A percentile compares a stretch with the other conserved stretches of the same genome.
These are phyloP conservation scores for Pseudoturritis turrita DNA, from an alignment of 345 rosid genomes.

Conservation along the genomic window DNA sequence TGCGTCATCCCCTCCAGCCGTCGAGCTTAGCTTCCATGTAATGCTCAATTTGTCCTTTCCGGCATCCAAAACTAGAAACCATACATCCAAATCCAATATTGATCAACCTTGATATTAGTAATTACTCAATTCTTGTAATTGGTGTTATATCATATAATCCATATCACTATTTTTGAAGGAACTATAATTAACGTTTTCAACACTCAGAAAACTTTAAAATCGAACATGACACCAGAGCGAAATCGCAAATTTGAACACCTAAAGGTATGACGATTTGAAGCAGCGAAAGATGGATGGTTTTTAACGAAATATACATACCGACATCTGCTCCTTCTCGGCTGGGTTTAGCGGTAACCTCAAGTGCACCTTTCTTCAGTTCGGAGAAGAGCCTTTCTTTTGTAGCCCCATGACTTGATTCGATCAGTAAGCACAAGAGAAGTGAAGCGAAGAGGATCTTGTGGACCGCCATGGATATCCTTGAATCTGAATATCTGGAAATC, in stretches of 20 bases:
- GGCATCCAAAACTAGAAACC: slow-evolving; percentile 20
- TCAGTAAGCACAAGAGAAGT: slow-evolving; percentile 26
- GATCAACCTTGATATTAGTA: not conserved
- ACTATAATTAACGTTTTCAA: not conserved
- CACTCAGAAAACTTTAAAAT: not conserved
- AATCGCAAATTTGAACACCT: not conserved
- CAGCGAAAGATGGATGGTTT: not conserved
- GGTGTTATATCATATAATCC: not conserved
- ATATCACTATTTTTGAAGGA: not conserved
- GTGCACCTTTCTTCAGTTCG: slow-evolving; percentile 33
- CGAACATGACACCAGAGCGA: too few relatives aligned
- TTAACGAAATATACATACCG: slow-evolving; percentile 31
- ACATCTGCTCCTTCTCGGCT: slow-evolving; percentile 28
- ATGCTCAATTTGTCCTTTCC: slow-evolving; percentile 21
- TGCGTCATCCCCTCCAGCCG: not conserved
- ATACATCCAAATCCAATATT: not conserved
- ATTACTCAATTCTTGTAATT: not conserved
- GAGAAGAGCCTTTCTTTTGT: slow-evolving; percentile 34
- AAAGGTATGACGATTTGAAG: too few relatives aligned
- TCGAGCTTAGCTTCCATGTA: slow-evolving; percentile 29
- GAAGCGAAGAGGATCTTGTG: slow-evolving; percentile 29
- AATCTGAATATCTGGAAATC: slow-evolving; percentile 3
- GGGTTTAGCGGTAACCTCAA: slow-evolving; percentile 40
- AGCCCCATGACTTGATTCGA: slow-evolving; percentile 10
- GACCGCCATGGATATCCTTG: slow-evolving; percentile 31